Percentiles rank a stretch among this genome's conserved stretches.
Conservation (phyloP, 352 stramenopile genomes). For the Sclerospora graminicola region DNA sequence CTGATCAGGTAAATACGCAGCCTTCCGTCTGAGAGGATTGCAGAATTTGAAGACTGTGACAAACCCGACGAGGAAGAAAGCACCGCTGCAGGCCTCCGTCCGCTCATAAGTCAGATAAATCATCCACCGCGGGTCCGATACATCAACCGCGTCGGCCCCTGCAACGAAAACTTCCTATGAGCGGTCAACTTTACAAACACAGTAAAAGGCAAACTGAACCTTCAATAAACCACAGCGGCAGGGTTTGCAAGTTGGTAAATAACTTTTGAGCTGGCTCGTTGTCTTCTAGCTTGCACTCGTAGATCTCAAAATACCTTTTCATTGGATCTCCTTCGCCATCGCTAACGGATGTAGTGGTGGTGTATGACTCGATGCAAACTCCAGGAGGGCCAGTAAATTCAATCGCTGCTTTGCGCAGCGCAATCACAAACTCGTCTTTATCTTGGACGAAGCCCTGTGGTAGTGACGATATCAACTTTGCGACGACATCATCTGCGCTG, state of each 20-base stretch:
- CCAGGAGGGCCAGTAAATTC: constrained; percentile 35
- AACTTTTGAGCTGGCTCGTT: too few species aligned
- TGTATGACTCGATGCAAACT: too few species aligned
- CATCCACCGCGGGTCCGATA: constrained; percentile 62
- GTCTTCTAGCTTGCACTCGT: too few species aligned
- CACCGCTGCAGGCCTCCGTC: not conserved
- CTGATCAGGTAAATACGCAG: constrained; percentile 20
- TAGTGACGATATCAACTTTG: too few species aligned
- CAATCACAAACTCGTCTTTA: too few species aligned
- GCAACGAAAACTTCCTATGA: not conserved
- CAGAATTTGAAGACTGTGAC: constrained; percentile 80
- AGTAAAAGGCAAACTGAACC: constrained; percentile 12
- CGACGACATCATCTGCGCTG: too few species aligned
- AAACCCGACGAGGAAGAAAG: constrained; percentile 54
- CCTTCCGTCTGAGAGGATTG: constrained; percentile 60
- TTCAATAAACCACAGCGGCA: constrained; percentile 82
- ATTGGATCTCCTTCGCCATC: not conserved
- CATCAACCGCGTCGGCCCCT: constrained; percentile 66
- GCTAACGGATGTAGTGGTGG: constrained; percentile 22
- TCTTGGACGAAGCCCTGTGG: too few species aligned
- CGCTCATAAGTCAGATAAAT: constrained; percentile 74
- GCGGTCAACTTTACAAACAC: not conserved
- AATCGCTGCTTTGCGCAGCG: constrained; percentile 8
- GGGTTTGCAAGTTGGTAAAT: constrained; percentile 55
- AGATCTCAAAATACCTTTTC: constrained; percentile 50